A percentile compares a stretch with the other conserved stretches of the same genome.
phyloP scores from a whole-genome alignment of 352 stramenopile species.

The Globisporangium megalacanthum region DNA sequence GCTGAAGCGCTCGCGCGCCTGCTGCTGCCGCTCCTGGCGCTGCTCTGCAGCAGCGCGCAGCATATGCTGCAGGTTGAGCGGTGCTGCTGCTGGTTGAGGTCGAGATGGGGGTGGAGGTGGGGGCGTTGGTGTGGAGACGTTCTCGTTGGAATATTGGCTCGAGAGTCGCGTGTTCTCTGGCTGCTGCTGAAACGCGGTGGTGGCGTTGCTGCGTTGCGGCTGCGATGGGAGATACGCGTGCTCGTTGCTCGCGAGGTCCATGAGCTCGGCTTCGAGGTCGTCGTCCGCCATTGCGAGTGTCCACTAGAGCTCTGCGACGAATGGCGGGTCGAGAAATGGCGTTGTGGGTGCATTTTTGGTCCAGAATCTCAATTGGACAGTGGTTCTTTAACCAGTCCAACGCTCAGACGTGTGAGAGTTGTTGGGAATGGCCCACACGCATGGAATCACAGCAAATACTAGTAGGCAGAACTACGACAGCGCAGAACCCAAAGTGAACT shows the following conservation, averaged over 20 bases:
- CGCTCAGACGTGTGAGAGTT: too few relatives aligned
- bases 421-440: too few relatives aligned
- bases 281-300: constrained; percentile 7
- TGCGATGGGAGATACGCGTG: constrained; percentile 40
- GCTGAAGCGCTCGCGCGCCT: constrained; percentile 6
- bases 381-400: too few relatives aligned
- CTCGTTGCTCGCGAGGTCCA: constrained; percentile 61
- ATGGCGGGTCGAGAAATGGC: neutral
- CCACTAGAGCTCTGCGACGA: neutral
- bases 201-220: neutral
- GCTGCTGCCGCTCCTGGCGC: neutral
- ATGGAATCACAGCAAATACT: too few relatives aligned
- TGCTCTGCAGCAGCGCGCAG: constrained; percentile 1
- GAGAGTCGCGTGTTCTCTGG: neutral
- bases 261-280: constrained; percentile 57
- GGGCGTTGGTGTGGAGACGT: neutral
- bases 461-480: too few relatives aligned
- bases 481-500: too few relatives aligned
- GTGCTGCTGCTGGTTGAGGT: neutral
- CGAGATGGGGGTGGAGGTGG: neutral
- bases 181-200: constrained; percentile 11
- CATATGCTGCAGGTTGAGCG: neutral
- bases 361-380: too few relatives aligned
- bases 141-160: neutral
- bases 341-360: neutral